Base-by-base conservation (phyloP, 768 basidiomycete species). In the Phlegmacium glaucopus region DNA sequence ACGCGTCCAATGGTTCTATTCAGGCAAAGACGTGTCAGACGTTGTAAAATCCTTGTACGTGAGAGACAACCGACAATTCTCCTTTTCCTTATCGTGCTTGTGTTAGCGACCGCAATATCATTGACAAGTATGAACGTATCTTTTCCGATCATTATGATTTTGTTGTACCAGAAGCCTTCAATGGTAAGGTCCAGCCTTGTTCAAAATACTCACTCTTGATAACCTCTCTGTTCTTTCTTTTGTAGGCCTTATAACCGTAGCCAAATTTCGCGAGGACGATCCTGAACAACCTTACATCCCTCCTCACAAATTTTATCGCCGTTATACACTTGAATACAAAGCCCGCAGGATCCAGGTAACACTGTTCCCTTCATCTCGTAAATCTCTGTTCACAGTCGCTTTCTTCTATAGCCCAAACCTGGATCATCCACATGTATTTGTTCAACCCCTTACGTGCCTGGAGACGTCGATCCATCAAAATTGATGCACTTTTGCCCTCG, bases 401-500 rank as follows among this genome's bases (percentile, higher is more conserved):
- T 50, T 50, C 4, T 9, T 18, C 34, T 9, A 25, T 10, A 82
- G 78, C 78, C 77, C 10, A 72, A 69, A 52, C 73, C 68, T 0
- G 59, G 65, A 0, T 42, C 55, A 0, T 39, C 43, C 10, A 66
- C 72, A 0, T 84, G 82, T 45, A 53, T 69, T 4, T 85, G 83
- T 62, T 51, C 51, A 10, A 35, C 59, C 3, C 72, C 76, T 0
- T 85, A 83, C 52, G 65, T 64, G 25, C 76, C 80, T 0, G 67
- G 75, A 41, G 54, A 65, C 35, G 17, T 57, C 34, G 39, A 59
- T 18, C 46, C 55, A 2, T 22, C 42, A 6, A 53, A 57, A 5
- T 32, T 77, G 6, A 79, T 78, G 64, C 78, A 83, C 44, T 80
- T 80, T 44, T 85, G 83, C 54, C 79, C 81, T 0, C 72, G 76